Percentiles rank a stretch among this genome's conserved stretches.
These are phyloP conservation scores for Diaporthe sp. DNA, from an alignment of 2,329 filamentous ascomycete species.

Conservation along the genomic window DNA sequence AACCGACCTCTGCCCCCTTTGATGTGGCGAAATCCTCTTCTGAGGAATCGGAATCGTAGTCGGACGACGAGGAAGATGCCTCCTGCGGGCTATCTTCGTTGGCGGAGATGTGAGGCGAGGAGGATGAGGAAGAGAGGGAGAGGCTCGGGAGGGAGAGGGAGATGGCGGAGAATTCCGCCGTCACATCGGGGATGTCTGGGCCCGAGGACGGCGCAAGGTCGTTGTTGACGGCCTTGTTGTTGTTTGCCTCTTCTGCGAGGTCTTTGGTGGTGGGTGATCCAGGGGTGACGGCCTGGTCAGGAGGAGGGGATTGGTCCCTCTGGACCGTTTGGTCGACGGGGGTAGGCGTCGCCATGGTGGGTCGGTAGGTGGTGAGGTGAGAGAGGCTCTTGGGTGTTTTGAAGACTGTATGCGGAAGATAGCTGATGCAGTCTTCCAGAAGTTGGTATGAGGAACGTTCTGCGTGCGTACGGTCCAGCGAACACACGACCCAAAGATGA, in stretches of 20 bases:
- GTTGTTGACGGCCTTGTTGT: not conserved
- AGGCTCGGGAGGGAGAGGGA: not conserved
- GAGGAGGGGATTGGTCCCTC: not conserved
- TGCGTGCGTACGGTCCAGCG: not conserved
- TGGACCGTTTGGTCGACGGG: conserved; percentile 7
- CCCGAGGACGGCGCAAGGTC: not conserved
- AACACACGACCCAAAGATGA: not conserved
- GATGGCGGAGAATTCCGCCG: not conserved
- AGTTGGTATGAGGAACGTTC: not conserved
- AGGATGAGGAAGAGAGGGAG: not conserved
- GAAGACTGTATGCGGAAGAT: not conserved
- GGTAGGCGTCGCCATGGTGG: conserved; percentile 13
- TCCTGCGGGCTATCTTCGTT: not conserved
- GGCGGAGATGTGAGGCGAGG: not conserved
- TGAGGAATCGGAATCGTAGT: not conserved
- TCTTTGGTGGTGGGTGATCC: not conserved
- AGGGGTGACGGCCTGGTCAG: conserved; percentile 17
- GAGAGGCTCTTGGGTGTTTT: not conserved
- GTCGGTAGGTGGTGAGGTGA: not conserved
- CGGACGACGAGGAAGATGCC: not conserved
- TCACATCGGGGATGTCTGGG: not conserved
- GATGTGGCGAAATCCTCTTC: not conserved
- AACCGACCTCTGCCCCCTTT: not conserved
- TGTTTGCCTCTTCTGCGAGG: not conserved
- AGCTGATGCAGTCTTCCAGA: not conserved